Evolutionary conservation across 192 early-diverging fungal genomes (phyloP), one percentile per base, ranked within the genome.

Genomic region (Umbelopsis sp.): DNA sequence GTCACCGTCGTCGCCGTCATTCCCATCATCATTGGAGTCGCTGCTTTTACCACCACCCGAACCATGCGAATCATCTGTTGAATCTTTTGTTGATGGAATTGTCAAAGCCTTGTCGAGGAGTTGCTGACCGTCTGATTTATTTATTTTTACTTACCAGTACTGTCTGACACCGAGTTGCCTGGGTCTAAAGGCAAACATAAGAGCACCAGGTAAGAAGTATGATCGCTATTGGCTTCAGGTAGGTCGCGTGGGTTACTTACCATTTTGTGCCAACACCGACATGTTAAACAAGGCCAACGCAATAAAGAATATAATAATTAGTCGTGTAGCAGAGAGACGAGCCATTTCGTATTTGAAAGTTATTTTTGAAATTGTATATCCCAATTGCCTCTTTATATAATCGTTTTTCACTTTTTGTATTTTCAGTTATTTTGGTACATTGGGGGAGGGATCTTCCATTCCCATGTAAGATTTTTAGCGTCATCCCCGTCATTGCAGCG

Each of bases 171-270:
- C 0, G 37, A 41, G 10, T 41, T 41, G 7, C 37, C 37, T 4
- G 37, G 37, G 10, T 41, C 37, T 41, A 10, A 41, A 4, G 5
- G 37, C 30, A 61, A 18, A 4, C 27, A 35, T 15, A 35, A 18
- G 15, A 61, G 27, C 33, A 25, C 18, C 1, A 25, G 55, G 27
- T 61, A 16, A 61, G 55, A 61, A 16, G 15, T 11, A 1, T 15
- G 18, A 61, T 35, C 27, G 11, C 55, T n/a, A 53, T 53, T 25
- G 51, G 21, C 23, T 20, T 53, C 21, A 12, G 51, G 21, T 49
- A 10, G 55, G 27, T 35, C 55, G 55, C 25, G 55, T 61, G 30
- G 33, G 55, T 12, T 35, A 35, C 30, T 61, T 61, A 61, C 55
- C 55, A 41, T 6, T 41, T 33, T 61, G 55, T 35, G 55, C 55